These are phyloP conservation scores for Pueraria montana DNA, from an alignment of 306 rosid genomes.

Conservation along the genomic window DNA sequence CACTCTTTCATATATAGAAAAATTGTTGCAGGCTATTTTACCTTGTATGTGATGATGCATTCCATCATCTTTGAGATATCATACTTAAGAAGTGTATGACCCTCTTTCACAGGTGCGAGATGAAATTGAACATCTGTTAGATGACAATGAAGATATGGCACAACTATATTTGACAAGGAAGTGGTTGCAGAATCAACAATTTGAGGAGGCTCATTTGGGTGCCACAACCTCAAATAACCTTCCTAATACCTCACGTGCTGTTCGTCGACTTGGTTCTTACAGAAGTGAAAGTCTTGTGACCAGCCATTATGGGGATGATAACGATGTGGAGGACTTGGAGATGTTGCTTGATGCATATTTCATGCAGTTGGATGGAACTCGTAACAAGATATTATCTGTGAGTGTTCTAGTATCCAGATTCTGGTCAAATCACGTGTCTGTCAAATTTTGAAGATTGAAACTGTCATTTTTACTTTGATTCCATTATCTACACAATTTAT, in stretches of 20 bases:
- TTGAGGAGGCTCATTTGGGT: constrained; percentile 71
- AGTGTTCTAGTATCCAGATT: constrained; percentile 52
- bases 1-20: not conserved
- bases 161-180: constrained; percentile 93
- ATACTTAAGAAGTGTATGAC: constrained; percentile 30
- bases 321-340: constrained; percentile 94
- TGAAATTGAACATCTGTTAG: constrained; percentile 94
- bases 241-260: constrained; percentile 49
- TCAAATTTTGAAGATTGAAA: constrained; percentile 32
- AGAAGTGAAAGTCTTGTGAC: constrained; percentile 79
- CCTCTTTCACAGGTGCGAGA: constrained; percentile 80
- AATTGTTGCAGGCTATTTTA: not conserved
- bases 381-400: constrained; percentile 96
- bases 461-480: constrained; percentile 19
- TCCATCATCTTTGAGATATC: constrained; percentile 39
- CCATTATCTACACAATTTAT: not conserved
- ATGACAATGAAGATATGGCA: constrained; percentile 98
- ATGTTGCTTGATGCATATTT: constrained; percentile 99
- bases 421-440: constrained; percentile 9
- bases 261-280: constrained; percentile 69
- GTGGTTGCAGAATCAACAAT: constrained; percentile 84
- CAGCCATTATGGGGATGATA: constrained; percentile 68
- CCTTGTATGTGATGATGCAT: constrained; percentile 19
- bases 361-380: constrained; percentile 98
- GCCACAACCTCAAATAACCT: constrained; percentile 61